Evolutionary conservation across 495 filamentous ascomycete genomes (phyloP), one percentile per base, ranked within the genome.

Genomic region (Aspergillus asperescens): DNA sequence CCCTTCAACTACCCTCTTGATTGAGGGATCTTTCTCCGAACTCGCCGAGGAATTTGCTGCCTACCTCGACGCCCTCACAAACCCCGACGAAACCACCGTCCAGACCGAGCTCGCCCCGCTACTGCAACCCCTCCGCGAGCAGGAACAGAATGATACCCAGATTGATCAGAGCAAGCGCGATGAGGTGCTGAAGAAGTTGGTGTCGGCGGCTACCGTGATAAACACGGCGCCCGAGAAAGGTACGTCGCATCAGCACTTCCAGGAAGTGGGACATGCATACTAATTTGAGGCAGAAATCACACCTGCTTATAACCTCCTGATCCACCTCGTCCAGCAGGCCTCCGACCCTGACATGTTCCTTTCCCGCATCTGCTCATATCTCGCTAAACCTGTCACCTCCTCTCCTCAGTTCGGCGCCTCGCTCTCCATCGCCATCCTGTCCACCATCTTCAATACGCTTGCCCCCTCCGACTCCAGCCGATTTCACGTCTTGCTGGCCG

Each of bases 381-480:
- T 97, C 60, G 84, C 83, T 51, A 84, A 83, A 63, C 93, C 93
- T 52, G 84, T 96, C 63, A 80, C 84, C 27, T 89, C 87, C 41
- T 94, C 92, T 7, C 86, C 90, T 28, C 72, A 80, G 60, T 89
- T 95, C 67, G 90, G 92, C 52, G 78, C 86, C 49, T 84, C 87
- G 34, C 79, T 99, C 50, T 84, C 89, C 47, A 85, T 96, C 58
- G 86, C 85, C 54, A 86, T 90, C 50, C 82, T 99, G 55, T 90
- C 88, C 63, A 95, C 90, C 51, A 80, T 99, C 69, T 99, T 96
- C 86, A 99, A 99, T 76, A 88, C 94, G 45, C 82, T 97, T 48
- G 76, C 82, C 38, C 64, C 81, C 37, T 73, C 79, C 54, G 87
- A 89, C 65, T 85, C 87, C 8, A 78, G 85, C 61, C 85, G 92